Evolutionary conservation across 495 filamentous ascomycete species (phyloP).

Genomic region (Monascus purpureus): DNA sequence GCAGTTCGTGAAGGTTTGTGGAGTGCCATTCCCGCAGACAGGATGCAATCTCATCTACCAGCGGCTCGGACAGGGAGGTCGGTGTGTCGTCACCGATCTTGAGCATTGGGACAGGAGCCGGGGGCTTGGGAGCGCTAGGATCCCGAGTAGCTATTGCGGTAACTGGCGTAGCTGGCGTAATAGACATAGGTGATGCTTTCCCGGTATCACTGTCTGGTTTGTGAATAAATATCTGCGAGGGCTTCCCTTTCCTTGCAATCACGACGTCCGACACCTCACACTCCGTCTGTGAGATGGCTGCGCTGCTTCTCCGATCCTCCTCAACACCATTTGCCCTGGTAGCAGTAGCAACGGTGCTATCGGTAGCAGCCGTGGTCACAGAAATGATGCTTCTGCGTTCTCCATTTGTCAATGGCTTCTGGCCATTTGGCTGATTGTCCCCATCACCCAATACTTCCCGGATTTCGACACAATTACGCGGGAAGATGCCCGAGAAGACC

Average conservation of each 20-base stretch:
- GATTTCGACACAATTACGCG: conserved; percentile 78
- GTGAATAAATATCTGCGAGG: conserved; percentile 27
- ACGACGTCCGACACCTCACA: conserved; percentile 26
- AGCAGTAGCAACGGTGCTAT: not conserved
- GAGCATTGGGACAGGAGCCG: conserved; percentile 90
- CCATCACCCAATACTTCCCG: conserved; percentile 58
- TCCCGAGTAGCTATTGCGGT: conserved; percentile 24
- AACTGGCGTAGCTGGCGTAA: conserved; percentile 11
- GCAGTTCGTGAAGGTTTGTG: conserved; percentile 86
- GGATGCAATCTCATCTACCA: conserved; percentile 95
- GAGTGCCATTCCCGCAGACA: conserved; percentile 97
- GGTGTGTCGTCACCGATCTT: conserved; percentile 95
- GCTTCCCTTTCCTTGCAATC: conserved; percentile 27
- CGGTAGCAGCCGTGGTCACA: not conserved
- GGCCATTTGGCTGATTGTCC: conserved; percentile 15
- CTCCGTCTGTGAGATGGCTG: conserved; percentile 12
- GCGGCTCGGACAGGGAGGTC: conserved; percentile 71
- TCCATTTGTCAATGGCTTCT: conserved; percentile 20
- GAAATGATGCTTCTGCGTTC: conserved; percentile 15
- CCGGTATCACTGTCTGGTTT: conserved; percentile 21
- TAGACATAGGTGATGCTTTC: conserved; percentile 17
- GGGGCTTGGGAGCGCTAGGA: conserved; percentile 54
- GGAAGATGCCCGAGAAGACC: conserved; percentile 95
- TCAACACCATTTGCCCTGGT: conserved; percentile 2
- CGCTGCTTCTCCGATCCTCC: conserved; percentile 11